A percentile compares a stretch with the other conserved stretches of the same genome.
Evolutionary conservation across 106 monocot genomes (phyloP).

Genomic region (Dioscorea alata): DNA sequence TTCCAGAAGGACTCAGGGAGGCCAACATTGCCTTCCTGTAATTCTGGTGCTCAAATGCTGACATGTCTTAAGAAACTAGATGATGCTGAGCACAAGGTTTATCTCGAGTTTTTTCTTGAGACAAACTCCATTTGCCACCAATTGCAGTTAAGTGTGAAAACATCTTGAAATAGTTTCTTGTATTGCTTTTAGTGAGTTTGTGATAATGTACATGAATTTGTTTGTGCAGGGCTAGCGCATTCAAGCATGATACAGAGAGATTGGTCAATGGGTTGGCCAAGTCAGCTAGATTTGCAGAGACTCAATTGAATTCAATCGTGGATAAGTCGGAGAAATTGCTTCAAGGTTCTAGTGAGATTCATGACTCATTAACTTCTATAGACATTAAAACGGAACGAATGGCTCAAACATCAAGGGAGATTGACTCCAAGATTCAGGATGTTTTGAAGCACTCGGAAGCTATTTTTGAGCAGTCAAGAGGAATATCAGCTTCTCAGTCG

Average conservation of each 20-base stretch:
- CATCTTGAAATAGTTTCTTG: neutral
- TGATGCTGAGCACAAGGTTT: constrained; percentile 60
- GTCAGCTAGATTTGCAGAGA: constrained; percentile 42
- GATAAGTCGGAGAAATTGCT: constrained; percentile 50
- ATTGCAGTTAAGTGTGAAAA: constrained; percentile 47
- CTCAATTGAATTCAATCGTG: constrained; percentile 52
- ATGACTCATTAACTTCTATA: constrained; percentile 49
- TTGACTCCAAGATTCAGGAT: constrained; percentile 39
- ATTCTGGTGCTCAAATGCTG: constrained; percentile 28
- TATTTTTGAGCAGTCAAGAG: constrained; percentile 57
- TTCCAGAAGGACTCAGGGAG: constrained; percentile 69
- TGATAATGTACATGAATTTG: neutral
- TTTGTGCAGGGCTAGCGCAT: constrained; percentile 51
- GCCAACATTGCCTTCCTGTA: constrained; percentile 44
- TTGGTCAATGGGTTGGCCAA: constrained; percentile 63
- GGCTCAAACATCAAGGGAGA: constrained; percentile 36
- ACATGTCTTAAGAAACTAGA: constrained; percentile 59
- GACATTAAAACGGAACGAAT: constrained; percentile 39
- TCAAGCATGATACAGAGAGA: constrained; percentile 69
- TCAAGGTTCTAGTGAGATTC: constrained; percentile 35
- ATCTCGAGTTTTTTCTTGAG: constrained; percentile 69
- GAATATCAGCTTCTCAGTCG: constrained; percentile 43
- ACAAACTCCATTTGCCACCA: constrained; percentile 86
- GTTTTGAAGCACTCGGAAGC: constrained; percentile 49
- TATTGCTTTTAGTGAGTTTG: neutral